These are phyloP conservation scores for Piedraia hortae DNA, from an alignment of 2,329 filamentous ascomycete species.

Conservation along the genomic window DNA sequence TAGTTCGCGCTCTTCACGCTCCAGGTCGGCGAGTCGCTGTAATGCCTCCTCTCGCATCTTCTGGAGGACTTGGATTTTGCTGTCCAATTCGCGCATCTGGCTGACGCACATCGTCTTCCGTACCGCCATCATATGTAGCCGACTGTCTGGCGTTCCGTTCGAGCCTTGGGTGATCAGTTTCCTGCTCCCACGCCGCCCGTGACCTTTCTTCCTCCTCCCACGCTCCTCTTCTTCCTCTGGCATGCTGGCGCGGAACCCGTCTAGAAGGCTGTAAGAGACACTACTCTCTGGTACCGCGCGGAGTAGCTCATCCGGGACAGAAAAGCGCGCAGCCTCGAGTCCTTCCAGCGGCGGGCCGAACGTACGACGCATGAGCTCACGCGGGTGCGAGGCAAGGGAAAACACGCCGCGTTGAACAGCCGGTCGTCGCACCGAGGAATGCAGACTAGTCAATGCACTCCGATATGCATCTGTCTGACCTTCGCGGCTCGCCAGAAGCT, in stretches of 20 bases:
- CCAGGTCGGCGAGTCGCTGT: slow-evolving; percentile 57
- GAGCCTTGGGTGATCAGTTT: slow-evolving; percentile 32
- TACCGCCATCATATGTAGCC: slow-evolving; percentile 70
- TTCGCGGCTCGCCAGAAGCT: slow-evolving; percentile 34
- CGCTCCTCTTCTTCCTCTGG: slow-evolving; percentile 32
- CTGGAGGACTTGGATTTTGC: slow-evolving; percentile 78
- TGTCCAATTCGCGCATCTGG: slow-evolving; percentile 89
- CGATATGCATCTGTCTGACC: slow-evolving; percentile 32
- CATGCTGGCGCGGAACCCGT: slow-evolving; percentile 79
- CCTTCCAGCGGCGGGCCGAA: slow-evolving; percentile 81
- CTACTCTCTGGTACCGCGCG: slow-evolving; percentile 65
- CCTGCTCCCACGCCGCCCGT: slow-evolving; percentile 40
- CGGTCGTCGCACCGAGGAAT: slow-evolving; percentile 65
- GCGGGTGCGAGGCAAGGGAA: slow-evolving; percentile 73
- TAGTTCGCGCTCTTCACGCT: slow-evolving; percentile 69
- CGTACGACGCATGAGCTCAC: slow-evolving; percentile 73
- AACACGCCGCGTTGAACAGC: slow-evolving; percentile 72
- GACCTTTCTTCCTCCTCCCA: slow-evolving; percentile 30
- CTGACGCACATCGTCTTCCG: slow-evolving; percentile 94
- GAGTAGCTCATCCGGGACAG: slow-evolving; percentile 71
- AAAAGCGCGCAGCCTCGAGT: slow-evolving; percentile 70
- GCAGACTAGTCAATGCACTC: slow-evolving; percentile 63
- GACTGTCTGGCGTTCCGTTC: slow-evolving; percentile 30
- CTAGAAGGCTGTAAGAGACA: slow-evolving; percentile 76
- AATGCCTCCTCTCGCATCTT: slow-evolving; percentile 82